Evolutionary conservation across 352 stramenopile genomes (phyloP).

Genomic region (Phytophthora cactorum): DNA sequence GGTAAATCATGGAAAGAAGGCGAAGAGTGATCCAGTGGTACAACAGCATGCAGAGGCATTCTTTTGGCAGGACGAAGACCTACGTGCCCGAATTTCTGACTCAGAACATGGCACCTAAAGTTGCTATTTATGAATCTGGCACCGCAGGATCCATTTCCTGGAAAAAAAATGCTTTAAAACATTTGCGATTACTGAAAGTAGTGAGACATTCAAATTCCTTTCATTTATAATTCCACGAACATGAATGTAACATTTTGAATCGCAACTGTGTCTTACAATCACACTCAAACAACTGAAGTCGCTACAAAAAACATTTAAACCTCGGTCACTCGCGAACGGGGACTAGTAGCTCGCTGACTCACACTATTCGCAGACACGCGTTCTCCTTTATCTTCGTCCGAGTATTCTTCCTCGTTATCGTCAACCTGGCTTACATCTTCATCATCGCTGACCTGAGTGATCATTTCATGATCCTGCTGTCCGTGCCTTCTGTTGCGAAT

Average conservation of each 20-base stretch:
- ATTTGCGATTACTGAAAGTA: too few relatives aligned
- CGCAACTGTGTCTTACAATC: not conserved
- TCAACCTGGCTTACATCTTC: conserved; percentile 43
- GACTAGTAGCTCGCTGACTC: conserved; percentile 30
- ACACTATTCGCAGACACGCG: conserved; percentile 18
- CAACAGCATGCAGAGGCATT: conserved; percentile 3
- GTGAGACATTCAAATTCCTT: too few relatives aligned
- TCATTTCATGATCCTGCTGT: conserved; percentile 49
- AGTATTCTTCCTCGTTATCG: conserved; percentile 27
- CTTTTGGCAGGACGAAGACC: too few relatives aligned
- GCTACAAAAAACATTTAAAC: conserved; percentile 14
- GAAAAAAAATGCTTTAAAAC: too few relatives aligned
- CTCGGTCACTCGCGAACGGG: conserved; percentile 30
- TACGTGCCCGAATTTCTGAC: too few relatives aligned
- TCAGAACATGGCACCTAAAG: too few relatives aligned
- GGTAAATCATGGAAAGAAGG: not conserved
- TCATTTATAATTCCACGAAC: too few relatives aligned
- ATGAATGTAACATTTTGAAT: too few relatives aligned
- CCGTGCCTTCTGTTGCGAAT: conserved; percentile 45
- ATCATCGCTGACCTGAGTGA: conserved; percentile 70
- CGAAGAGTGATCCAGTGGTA: not conserved
- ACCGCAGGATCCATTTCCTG: too few relatives aligned
- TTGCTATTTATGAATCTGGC: too few relatives aligned
- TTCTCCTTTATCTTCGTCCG: conserved; percentile 17
- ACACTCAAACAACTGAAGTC: conserved; percentile 8